Evolutionary conservation across 2,329 filamentous ascomycete genomes (phyloP).

Genomic region (Claviceps monticola): DNA sequence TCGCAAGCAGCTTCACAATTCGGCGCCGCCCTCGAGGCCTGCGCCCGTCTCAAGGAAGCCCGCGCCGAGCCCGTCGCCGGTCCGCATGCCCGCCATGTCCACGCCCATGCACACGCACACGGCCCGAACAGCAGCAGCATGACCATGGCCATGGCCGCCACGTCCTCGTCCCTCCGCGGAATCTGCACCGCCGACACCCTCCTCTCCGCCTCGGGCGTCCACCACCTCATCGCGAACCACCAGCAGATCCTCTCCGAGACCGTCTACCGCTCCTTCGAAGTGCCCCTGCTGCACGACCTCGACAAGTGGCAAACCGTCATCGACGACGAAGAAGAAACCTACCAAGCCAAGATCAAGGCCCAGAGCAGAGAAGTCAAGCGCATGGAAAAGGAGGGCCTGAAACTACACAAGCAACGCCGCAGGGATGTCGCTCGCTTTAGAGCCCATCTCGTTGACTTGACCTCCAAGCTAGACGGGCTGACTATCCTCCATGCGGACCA

Average conservation of each 20-base stretch:
- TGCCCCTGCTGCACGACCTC: constrained; percentile 54
- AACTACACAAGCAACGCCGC: constrained; percentile 44
- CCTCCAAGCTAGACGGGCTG: constrained; percentile 46
- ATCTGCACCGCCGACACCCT: constrained; percentile 50
- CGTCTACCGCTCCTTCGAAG: constrained; percentile 54
- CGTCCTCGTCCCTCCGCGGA: constrained; percentile 16
- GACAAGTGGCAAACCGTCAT: constrained; percentile 50
- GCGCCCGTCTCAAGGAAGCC: constrained; percentile 54
- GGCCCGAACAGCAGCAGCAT: constrained; percentile 21
- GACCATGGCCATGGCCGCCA: constrained; percentile 31
- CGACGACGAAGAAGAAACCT: constrained; percentile 49
- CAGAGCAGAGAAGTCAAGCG: constrained; percentile 47
- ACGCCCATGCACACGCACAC: constrained; percentile 43
- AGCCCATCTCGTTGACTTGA: constrained; percentile 49
- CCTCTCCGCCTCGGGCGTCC: constrained; percentile 47
- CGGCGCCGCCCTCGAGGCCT: constrained; percentile 50
- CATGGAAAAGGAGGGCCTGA: constrained; percentile 51
- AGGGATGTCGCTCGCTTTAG: constrained; percentile 49
- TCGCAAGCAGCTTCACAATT: constrained; percentile 49
- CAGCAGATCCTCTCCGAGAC: constrained; percentile 57
- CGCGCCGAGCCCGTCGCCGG: constrained; percentile 40
- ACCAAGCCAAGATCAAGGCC: constrained; percentile 38
- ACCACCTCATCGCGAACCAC: constrained; percentile 56
- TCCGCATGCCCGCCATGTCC: constrained; percentile 26
- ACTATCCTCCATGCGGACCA: constrained; percentile 47